Percentiles rank a stretch among this genome's conserved stretches.
phyloP scores from a whole-genome alignment of 495 filamentous ascomycete species.

The Aspergillus indologenus region DNA sequence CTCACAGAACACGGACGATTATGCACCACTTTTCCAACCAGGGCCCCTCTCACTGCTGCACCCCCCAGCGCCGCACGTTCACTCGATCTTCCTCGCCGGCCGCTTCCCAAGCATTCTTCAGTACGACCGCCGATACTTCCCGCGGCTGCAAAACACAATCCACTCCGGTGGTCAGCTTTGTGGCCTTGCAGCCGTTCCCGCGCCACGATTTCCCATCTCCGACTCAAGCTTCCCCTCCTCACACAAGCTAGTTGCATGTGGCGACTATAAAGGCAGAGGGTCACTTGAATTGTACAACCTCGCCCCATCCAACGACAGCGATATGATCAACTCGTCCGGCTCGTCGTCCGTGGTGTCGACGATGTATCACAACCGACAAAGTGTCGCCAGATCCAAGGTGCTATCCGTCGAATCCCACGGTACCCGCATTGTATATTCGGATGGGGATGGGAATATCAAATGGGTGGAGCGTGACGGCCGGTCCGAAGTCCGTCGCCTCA shows the following conservation, averaged over 20 bases:
- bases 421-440: conserved; percentile 77
- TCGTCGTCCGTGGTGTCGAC: conserved; percentile 33
- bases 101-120: conserved; percentile 87
- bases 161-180: conserved; percentile 82
- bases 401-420: conserved; percentile 84
- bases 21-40: conserved; percentile 76
- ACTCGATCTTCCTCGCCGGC: conserved; percentile 62
- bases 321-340: conserved; percentile 23
- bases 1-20: conserved; percentile 43
- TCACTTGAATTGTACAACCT: conserved; percentile 85
- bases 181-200: conserved; percentile 70
- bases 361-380: conserved; percentile 74
- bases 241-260: conserved; percentile 73
- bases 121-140: conserved; percentile 86
- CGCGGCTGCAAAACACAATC: conserved; percentile 70
- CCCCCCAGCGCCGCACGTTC: conserved; percentile 53
- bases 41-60: conserved; percentile 81
- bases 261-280: conserved; percentile 93
- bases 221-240: conserved; percentile 50
- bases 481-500: conserved; percentile 73
- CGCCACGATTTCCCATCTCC: conserved; percentile 51
- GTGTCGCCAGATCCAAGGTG: conserved; percentile 73
- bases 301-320: conserved; percentile 25
- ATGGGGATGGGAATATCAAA: conserved; percentile 79
- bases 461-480: conserved; percentile 90